Evolutionary conservation across 78 protist genomes (phyloP), one percentile per base, ranked within the genome.

Genomic region (Dictyostelium discoideum): DNA sequence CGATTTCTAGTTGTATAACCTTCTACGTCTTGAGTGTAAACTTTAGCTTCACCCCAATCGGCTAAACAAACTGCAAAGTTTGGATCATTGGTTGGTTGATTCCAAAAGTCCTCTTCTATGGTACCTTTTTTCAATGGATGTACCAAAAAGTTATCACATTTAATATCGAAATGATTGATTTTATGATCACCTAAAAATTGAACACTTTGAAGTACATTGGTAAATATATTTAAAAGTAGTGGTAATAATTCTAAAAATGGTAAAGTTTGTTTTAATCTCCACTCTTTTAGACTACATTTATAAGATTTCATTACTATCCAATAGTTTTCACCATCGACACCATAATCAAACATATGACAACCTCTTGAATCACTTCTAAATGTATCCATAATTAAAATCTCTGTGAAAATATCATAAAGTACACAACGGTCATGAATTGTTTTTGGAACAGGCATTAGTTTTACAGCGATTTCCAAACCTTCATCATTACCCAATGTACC

Each of bases 41-140:
- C 57, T 37, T 92, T 92, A 40, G 97, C 84, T 96, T 97, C 98
- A 46, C 99, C 99, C 96, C 98, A 98, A 93, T 98, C 97, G 8
- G 96, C 97, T n/a, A 96, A 39, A 69, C 94, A 92, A 77, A 95
- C 93, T 3, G 63, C 37, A 72, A 96, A 92, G 22, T 93, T 96
- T 69, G 97, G 95, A 32, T 63, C 85, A 18, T 24, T 57, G n/a
- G 86, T 85, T 44, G 93, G 84, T 77, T 81, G 96, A 85, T 69
- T 87, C 92, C 76, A 85, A 84, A 96, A 85, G 54, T 92, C 98
- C 3, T 88, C 95, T 44, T 73, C 96, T 13, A 92, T 16, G 40
- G 82, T 63, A 40, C 67, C 94, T 48, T 87, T 86, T 42, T 89
- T 87, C 18, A 78, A n/a, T 85, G 98, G 95, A 48, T 78, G 87